phyloP scores from a whole-genome alignment of 129 eudicot species.

The Saussurea involucrata region DNA sequence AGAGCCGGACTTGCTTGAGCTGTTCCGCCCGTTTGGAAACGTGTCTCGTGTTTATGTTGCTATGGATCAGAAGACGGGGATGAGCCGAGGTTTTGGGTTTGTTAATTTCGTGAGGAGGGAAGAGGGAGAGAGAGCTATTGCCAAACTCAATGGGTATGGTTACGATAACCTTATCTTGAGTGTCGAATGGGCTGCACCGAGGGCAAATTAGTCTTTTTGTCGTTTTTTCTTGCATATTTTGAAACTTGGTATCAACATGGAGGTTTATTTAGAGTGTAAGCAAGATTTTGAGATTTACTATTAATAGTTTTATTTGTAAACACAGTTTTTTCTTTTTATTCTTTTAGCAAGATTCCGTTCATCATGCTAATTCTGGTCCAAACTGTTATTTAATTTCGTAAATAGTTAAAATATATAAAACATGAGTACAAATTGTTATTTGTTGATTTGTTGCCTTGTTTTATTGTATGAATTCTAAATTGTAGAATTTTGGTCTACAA shows the following conservation, averaged over 20 bases:
- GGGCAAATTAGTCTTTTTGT: constrained; percentile 36
- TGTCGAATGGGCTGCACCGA: constrained; percentile 86
- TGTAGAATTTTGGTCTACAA: no score
- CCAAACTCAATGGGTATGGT: constrained; percentile 85
- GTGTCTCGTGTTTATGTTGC: constrained; percentile 81
- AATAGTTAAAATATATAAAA: no score
- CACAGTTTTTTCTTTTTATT: no score
- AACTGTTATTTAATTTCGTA: no score
- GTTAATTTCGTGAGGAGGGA: constrained; percentile 82
- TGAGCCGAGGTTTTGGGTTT: constrained; percentile 88
- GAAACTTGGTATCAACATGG: not conserved
- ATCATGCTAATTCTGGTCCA: no score
- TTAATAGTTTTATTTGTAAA: not conserved
- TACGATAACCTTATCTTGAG: constrained; percentile 79
- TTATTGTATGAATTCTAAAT: no score
- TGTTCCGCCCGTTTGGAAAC: constrained; percentile 69
- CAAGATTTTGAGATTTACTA: not conserved
- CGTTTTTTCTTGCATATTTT: not conserved
- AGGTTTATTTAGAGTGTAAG: not conserved
- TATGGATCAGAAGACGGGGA: constrained; percentile 80
- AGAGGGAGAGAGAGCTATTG: constrained; percentile 78
- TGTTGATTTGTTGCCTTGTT: no score
- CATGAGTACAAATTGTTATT: no score
- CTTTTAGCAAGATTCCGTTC: no score
- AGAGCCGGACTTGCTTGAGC: constrained; percentile 78